Conservation (phyloP, 495 filamentous ascomycete genomes). For the Clohesyomyces aquaticus region DNA sequence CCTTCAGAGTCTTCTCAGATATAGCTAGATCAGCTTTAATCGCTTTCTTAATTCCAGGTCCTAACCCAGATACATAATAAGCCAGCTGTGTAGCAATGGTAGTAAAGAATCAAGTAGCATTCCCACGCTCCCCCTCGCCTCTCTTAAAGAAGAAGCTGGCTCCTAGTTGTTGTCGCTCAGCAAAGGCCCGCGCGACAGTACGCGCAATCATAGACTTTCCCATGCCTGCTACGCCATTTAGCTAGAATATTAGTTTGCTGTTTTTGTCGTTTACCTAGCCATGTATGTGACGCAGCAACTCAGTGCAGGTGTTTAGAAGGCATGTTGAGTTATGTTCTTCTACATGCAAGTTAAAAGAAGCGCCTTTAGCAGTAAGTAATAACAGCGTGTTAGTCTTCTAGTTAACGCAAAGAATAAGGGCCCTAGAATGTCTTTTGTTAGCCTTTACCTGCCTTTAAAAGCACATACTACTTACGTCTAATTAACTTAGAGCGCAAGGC, state of each 20-base stretch:
- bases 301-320: conserved; percentile 35
- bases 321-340: conserved; percentile 34
- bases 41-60: conserved; percentile 14
- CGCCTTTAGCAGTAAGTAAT: conserved; percentile 31
- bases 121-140: conserved; percentile 36
- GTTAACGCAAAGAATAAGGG: conserved; percentile 14
- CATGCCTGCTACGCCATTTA: conserved; percentile 30
- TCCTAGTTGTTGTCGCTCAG: conserved; percentile 32
- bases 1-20: conserved; percentile 27
- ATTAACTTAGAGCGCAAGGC: conserved; percentile 49
- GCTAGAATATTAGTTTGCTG: conserved; percentile 43
- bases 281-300: conserved; percentile 32
- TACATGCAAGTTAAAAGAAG: conserved; percentile 31
- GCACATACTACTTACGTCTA: conserved; percentile 46
- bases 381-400: conserved; percentile 26
- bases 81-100: conserved; percentile 35
- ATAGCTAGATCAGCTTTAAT: conserved; percentile 31
- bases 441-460: neutral
- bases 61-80: conserved; percentile 20
- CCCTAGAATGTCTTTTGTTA: conserved; percentile 14
- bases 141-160: too few species aligned
- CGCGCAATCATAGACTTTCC: conserved; percentile 10
- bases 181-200: conserved; percentile 21
- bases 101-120: conserved; percentile 36
- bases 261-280: conserved; percentile 29